Base-by-base conservation (phyloP, 768 basidiomycete genomes). In the Tubosaeta sp. region DNA sequence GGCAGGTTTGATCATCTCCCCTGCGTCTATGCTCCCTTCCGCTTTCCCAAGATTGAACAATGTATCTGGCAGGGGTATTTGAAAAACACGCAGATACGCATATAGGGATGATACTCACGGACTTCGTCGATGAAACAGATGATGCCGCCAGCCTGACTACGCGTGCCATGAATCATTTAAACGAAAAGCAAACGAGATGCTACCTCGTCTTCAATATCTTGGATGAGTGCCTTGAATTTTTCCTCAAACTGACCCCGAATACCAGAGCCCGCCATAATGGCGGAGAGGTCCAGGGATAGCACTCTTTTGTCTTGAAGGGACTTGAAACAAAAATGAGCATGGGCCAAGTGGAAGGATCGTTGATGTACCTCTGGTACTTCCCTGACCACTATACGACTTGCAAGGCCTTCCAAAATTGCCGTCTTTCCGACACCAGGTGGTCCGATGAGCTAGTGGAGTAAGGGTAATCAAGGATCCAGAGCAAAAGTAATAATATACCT, bases 71-170 rank as follows among this genome's bases (percentile, higher is more conserved):
- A 49, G 27, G 3, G 19, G 19, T 26, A 12, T 13, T 32, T 35
- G 2, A 27, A 55, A 2, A 41, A 34, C 27, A 33, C n/a, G 42
- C 6, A 2, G 16, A 3, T 6, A 34, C 3, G 22, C 16, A 53
- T 48, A 37, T 16, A 46, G 6, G 17, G 13, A 50, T n/a, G 0
- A 32, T 37, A 84, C 88, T 72, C 61, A 90, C 88, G 93, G 48
- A 95, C 84, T 82, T 95, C 92, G 59, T 95, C 93, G 48, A 95
- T 94, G 71, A 95, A 95, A 63, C 89, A 92, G 34, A 95, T 95
- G 8, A 92, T 84, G 41, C 86, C 83, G 17, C 88, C 85, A 4
- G 79, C 77, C 82, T 83, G 46, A 17, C 55, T 32, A 57, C 46
- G 65, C n/a, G 31, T 51, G 45, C 16, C 26, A 54, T 39, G 38